Conservation (phyloP, 805 yeast genomes). For the Grigorovia jiainica region DNA sequence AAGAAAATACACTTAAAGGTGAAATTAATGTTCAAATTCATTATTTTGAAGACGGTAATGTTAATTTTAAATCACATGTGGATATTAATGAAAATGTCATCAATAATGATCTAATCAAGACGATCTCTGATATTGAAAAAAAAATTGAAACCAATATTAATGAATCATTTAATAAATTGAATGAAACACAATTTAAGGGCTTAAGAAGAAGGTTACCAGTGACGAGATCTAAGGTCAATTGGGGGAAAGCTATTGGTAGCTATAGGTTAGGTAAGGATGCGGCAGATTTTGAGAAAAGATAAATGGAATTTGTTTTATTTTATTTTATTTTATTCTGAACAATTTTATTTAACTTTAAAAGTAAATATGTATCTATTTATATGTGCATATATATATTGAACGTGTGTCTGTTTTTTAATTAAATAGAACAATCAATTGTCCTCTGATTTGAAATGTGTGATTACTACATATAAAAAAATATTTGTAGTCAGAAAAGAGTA, state of each 20-base stretch:
- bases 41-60: slow-evolving; percentile 95
- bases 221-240: slow-evolving; percentile 81
- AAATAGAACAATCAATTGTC: no score
- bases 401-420: no score
- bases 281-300: slow-evolving; percentile 28
- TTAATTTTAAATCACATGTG: slow-evolving; percentile 50
- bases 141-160: slow-evolving; percentile 47
- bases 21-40: slow-evolving; percentile 64
- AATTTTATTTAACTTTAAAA: background rate
- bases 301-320: background rate
- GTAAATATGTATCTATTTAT: background rate
- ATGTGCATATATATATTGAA: no score
- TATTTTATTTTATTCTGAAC: background rate
- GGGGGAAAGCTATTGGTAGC: slow-evolving; percentile 91
- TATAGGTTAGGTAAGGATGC: slow-evolving; percentile 81
- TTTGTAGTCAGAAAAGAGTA: no score
- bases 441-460: no score
- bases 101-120: slow-evolving; percentile 28
- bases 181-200: slow-evolving; percentile 72
- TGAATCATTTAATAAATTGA: slow-evolving; percentile 56
- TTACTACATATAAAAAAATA: no score
- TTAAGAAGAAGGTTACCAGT: slow-evolving; percentile 88
- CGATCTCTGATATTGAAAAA: slow-evolving; percentile 49
- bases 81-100: slow-evolving; percentile 13
- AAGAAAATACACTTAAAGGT: slow-evolving; percentile 37